Conservation (phyloP, 768 basidiomycete species). For the Coprinellus aureogranulatus region DNA sequence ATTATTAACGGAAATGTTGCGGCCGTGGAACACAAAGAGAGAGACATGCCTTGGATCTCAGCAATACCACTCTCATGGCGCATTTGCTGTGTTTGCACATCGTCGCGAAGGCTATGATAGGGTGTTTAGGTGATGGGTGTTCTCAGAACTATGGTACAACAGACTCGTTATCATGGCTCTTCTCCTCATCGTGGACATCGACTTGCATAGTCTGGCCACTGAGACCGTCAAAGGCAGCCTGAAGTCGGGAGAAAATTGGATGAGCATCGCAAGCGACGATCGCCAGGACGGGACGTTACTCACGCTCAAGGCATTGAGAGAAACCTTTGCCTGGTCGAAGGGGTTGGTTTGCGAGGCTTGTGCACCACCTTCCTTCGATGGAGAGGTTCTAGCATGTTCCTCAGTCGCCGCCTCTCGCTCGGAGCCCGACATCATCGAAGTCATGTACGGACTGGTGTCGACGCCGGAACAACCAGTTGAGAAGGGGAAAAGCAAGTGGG, state of each 20-base stretch:
- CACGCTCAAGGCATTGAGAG: conserved; percentile 12
- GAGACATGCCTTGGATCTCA: conserved; percentile 47
- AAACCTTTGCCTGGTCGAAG: conserved; percentile 5
- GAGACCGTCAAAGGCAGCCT: conserved; percentile 46
- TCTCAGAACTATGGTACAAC: conserved; percentile 11
- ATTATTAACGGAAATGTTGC: neutral
- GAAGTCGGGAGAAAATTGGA: neutral
- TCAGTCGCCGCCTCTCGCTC: no score
- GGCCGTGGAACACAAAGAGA: neutral
- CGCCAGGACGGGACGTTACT: neutral
- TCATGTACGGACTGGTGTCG: neutral
- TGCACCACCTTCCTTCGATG: no score
- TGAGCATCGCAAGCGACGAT: neutral
- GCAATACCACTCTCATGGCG: conserved; percentile 41
- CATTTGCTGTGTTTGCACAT: conserved; percentile 43
- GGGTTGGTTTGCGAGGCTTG: neutral
- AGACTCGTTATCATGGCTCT: conserved; percentile 41
- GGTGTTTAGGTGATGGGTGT: neutral
- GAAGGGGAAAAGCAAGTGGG: neutral
- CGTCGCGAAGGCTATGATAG: conserved; percentile 37
- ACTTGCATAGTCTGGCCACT: conserved; percentile 44
- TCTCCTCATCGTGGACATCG: conserved; percentile 36
- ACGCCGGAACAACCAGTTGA: neutral
- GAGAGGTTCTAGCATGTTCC: no score
- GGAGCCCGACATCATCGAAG: no score